These are phyloP conservation scores for Euphorbia tirucalli DNA, from an alignment of 345 rosid genomes.

Conservation along the genomic window DNA sequence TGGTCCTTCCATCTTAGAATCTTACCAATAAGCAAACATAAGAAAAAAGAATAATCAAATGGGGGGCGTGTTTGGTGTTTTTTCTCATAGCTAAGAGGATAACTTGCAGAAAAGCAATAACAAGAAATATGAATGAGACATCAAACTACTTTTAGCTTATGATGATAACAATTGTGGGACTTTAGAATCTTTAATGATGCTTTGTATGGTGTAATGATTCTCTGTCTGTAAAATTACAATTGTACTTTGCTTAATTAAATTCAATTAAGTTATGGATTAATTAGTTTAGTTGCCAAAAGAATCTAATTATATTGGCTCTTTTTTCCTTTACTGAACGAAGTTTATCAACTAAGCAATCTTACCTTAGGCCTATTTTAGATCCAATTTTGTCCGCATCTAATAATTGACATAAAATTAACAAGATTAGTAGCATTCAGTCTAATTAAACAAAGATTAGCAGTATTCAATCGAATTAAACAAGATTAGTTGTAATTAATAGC, in stretches of 20 bases:
- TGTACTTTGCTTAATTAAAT: neutral
- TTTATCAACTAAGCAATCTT: neutral
- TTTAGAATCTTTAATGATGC: neutral
- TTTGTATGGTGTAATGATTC: neutral
- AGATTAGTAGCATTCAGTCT: neutral
- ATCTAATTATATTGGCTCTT: neutral
- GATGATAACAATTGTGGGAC: neutral
- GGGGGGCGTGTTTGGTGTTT: no score
- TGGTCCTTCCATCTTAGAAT: no score
- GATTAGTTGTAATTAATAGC: neutral
- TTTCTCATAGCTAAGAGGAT: neutral
- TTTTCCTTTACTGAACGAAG: neutral
- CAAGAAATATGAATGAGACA: slow-evolving; percentile 8
- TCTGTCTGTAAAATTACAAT: neutral
- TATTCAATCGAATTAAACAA: no score
- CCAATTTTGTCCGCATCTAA: neutral
- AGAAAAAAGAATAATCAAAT: no score
- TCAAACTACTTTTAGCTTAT: neutral
- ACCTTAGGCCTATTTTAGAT: neutral
- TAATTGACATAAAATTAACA: neutral
- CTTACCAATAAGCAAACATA: no score
- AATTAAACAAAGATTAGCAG: no score
- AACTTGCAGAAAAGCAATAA: neutral
- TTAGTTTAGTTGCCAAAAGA: neutral
- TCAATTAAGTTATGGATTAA: neutral